A percentile compares a stretch with the other conserved stretches of the same genome.
These are phyloP conservation scores for Dryadomyces quercus-mongolicae DNA, from an alignment of 2,329 filamentous ascomycete species.

Conservation along the genomic window DNA sequence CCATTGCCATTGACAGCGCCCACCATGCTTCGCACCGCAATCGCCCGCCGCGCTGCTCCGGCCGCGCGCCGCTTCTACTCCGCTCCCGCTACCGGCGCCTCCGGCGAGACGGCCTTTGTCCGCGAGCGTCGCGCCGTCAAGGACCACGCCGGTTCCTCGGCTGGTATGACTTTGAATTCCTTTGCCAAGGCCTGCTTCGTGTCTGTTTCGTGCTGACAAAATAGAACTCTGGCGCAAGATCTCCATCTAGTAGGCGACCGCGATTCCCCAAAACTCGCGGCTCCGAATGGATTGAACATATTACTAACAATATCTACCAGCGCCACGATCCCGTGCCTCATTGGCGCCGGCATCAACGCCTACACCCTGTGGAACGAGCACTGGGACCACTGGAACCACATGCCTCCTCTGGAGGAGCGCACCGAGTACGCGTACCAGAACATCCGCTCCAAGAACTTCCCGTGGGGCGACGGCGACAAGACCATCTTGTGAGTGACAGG, in stretches of 20 bases:
- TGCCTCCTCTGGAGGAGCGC: slow-evolving; percentile 80
- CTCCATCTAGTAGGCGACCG: slow-evolving; percentile 72
- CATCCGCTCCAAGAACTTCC: slow-evolving; percentile 91
- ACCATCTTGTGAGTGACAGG: slow-evolving; percentile 16
- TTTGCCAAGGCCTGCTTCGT: too few relatives aligned
- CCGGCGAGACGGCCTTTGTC: slow-evolving; percentile 78
- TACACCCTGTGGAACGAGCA: slow-evolving; percentile 89
- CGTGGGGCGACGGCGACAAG: slow-evolving; percentile 94
- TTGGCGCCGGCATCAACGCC: slow-evolving; percentile 66
- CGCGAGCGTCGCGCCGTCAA: slow-evolving; percentile 83
- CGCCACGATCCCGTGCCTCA: slow-evolving; percentile 60
- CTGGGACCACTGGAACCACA: slow-evolving; percentile 89
- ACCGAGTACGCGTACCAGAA: slow-evolving; percentile 96
- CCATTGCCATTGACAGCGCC: background rate
- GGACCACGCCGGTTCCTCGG: slow-evolving; percentile 75
- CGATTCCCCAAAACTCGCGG: too few relatives aligned
- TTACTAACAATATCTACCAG: slow-evolving; percentile 36
- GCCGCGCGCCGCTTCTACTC: slow-evolving; percentile 12
- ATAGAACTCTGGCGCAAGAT: slow-evolving; percentile 92
- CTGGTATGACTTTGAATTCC: slow-evolving; percentile 66
- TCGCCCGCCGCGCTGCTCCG: slow-evolving; percentile 9
- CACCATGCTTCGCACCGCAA: slow-evolving; percentile 11
- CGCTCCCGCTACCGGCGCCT: slow-evolving; percentile 5
- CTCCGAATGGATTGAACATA: too few relatives aligned
- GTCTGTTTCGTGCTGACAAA: slow-evolving; percentile 8